Conservation (phyloP, 306 rosid genomes). For the Inga leiocalycina region DNA sequence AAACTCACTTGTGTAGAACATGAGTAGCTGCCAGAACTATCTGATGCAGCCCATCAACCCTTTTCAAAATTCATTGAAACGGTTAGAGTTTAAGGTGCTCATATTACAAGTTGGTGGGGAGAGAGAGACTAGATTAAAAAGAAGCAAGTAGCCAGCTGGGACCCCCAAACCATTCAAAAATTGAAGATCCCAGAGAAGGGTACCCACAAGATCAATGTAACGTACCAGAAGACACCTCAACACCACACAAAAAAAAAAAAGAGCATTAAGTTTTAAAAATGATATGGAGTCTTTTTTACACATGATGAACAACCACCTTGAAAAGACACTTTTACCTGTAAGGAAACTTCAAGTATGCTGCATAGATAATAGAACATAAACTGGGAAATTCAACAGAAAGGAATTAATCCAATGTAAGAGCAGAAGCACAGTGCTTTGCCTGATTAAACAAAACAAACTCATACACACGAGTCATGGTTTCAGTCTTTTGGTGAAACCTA, state of each 20-base stretch:
- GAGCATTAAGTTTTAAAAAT: slow-evolving; percentile 65
- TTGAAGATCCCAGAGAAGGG: too few species aligned
- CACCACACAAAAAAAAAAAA: slow-evolving; percentile 26
- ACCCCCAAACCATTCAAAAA: slow-evolving; percentile 18
- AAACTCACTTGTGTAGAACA: slow-evolving; percentile 63
- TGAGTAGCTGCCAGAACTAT: slow-evolving; percentile 67
- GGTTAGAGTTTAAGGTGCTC: slow-evolving; percentile 21
- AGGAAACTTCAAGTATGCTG: slow-evolving; percentile 50
- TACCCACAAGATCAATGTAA: slow-evolving; percentile 48
- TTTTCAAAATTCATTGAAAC: slow-evolving; percentile 46
- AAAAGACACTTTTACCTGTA: slow-evolving; percentile 42
- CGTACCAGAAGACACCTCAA: slow-evolving; percentile 89
- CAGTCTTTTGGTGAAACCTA: slow-evolving; percentile 39
- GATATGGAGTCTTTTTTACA: slow-evolving; percentile 46
- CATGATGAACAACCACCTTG: slow-evolving; percentile 38
- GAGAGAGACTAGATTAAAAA: slow-evolving; percentile 56
- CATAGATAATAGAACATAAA: slow-evolving; percentile 43
- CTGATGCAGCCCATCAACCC: slow-evolving; percentile 57
- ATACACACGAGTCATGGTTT: slow-evolving; percentile 79
- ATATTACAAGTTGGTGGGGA: slow-evolving; percentile 43
- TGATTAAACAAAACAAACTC: slow-evolving; percentile 63
- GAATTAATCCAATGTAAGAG: slow-evolving; percentile 70
- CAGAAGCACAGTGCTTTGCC: slow-evolving; percentile 74
- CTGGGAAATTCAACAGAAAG: slow-evolving; percentile 48
- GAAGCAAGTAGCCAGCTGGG: slow-evolving; percentile 66